Evolutionary conservation across 2,329 filamentous ascomycete species (phyloP).

Genomic region (Hypoxylon sp.): DNA sequence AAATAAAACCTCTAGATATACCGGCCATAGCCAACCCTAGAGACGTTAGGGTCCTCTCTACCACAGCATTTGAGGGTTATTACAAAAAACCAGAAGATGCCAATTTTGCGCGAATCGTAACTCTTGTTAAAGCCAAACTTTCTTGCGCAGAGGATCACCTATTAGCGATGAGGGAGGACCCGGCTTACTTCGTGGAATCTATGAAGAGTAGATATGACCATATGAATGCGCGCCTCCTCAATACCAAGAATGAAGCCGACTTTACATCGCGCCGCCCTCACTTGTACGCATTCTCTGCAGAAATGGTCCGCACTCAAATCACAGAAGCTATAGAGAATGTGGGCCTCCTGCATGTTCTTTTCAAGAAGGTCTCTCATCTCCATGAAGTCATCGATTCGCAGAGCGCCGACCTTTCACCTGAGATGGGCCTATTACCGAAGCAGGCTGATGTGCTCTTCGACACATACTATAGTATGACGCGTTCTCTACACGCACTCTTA

Average conservation of each 20-base stretch:
- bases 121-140: constrained; percentile 16
- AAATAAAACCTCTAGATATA: not conserved
- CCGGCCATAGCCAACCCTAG: not conserved
- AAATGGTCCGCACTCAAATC: constrained; percentile 8
- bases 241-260: not conserved
- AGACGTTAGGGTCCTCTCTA: constrained; percentile 9
- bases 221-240: not conserved
- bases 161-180: constrained; percentile 23
- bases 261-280: not conserved
- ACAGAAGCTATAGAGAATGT: constrained; percentile 1
- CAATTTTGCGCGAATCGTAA: constrained; percentile 1
- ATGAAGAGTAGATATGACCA: constrained; percentile 3
- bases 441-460: not conserved
- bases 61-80: constrained; percentile 13
- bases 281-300: not conserved
- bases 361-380: not conserved
- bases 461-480: not conserved
- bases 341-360: not conserved
- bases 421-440: not conserved
- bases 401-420: not conserved
- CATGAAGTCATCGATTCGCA: not conserved
- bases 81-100: constrained; percentile 3
- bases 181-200: constrained; percentile 25
- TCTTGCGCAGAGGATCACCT: constrained; percentile 29
- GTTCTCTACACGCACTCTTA: not conserved